phyloP scores from a whole-genome alignment of 78 protist genomes.

The Mantamonas sphyraenae region DNA sequence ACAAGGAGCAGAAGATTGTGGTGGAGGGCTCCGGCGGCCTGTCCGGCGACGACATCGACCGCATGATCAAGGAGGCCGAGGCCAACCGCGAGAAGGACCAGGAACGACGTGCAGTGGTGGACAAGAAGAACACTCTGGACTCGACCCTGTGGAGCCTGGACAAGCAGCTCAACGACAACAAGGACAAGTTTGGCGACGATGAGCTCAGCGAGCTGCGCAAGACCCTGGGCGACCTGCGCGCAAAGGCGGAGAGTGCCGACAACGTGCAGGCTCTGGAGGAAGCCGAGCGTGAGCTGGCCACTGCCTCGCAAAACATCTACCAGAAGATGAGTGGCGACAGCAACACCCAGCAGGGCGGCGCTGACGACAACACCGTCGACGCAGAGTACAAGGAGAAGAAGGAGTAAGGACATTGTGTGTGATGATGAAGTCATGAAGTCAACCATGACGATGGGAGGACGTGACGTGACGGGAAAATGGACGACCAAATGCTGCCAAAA shows the following conservation, averaged over 20 bases:
- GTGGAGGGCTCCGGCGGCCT: conserved; percentile 92
- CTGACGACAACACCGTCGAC: background rate
- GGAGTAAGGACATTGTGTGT: background rate
- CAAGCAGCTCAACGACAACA: conserved; percentile 5
- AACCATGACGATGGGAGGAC: too few species aligned
- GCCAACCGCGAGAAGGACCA: conserved; percentile 49
- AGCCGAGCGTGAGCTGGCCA: conserved; percentile 23
- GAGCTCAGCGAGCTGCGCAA: conserved; percentile 4
- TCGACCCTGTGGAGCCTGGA: too few species aligned
- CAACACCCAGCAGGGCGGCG: background rate
- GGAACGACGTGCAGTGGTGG: conserved; percentile 7
- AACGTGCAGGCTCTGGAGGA: background rate
- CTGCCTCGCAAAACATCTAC: conserved; percentile 20
- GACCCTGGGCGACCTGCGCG: background rate
- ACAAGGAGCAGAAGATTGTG: conserved; percentile 55
- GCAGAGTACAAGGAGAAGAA: conserved; percentile 9
- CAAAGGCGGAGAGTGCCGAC: background rate
- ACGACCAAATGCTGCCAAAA: too few species aligned
- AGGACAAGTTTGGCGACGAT: conserved; percentile 7
- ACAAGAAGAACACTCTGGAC: background rate
- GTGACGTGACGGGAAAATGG: too few species aligned
- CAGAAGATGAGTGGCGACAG: background rate
- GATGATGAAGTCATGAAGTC: too few species aligned
- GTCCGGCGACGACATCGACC: conserved; percentile 79
- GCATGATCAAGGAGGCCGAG: conserved; percentile 93